These are phyloP conservation scores for Pisolithus orientalis DNA, from an alignment of 768 basidiomycete genomes.

Conservation along the genomic window DNA sequence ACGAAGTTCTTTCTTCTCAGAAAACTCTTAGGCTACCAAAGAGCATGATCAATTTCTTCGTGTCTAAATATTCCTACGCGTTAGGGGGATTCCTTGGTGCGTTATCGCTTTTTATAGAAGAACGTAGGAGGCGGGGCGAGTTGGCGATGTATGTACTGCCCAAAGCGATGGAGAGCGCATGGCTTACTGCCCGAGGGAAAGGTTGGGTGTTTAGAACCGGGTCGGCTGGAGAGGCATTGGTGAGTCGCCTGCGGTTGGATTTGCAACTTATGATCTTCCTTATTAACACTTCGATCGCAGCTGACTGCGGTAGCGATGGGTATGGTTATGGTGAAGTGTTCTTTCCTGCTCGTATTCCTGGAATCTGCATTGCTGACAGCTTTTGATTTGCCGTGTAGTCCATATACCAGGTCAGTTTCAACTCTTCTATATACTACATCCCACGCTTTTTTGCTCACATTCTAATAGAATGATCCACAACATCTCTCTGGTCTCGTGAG, in stretches of 20 bases:
- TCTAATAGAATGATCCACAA: slow-evolving; percentile 57
- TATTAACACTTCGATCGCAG: slow-evolving; percentile 20
- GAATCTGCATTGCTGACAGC: background rate
- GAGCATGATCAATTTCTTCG: slow-evolving; percentile 47
- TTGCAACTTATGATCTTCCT: background rate
- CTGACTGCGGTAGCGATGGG: slow-evolving; percentile 77
- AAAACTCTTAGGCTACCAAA: slow-evolving; percentile 33
- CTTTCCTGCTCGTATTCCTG: background rate
- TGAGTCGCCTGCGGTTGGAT: slow-evolving; percentile 27
- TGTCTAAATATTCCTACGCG: slow-evolving; percentile 69
- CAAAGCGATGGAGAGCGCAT: slow-evolving; percentile 85
- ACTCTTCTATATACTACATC: background rate
- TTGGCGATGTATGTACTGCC: slow-evolving; percentile 91
- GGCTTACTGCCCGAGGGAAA: slow-evolving; percentile 71
- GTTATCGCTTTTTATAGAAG: slow-evolving; percentile 79
- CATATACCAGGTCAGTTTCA: slow-evolving; percentile 58
- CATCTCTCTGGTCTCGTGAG: slow-evolving; percentile 78
- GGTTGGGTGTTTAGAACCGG: slow-evolving; percentile 71
- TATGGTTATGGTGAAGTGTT: slow-evolving; percentile 74
- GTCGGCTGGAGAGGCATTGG: slow-evolving; percentile 59
- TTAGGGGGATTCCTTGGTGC: slow-evolving; percentile 69
- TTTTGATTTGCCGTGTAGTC: slow-evolving; percentile 36
- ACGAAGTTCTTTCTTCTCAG: slow-evolving; percentile 42
- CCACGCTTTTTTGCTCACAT: background rate
- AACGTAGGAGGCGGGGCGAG: slow-evolving; percentile 81